phyloP scores from a whole-genome alignment of 148 eudicot genomes.

The Camellia sinensis region DNA sequence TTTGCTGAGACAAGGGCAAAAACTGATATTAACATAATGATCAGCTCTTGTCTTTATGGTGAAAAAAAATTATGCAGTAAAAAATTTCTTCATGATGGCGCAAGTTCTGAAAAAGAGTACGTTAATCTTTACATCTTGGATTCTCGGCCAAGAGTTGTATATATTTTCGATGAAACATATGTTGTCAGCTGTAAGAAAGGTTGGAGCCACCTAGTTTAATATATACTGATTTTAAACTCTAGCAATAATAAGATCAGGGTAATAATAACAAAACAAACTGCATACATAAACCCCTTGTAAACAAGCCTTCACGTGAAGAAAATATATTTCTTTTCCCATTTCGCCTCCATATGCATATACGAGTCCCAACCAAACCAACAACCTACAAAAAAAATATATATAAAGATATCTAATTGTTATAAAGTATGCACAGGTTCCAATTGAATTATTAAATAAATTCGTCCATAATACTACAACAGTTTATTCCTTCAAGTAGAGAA shows the following conservation, averaged over 20 bases:
- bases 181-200: too few species aligned
- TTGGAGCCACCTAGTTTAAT: background rate
- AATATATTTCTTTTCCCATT: slow-evolving; percentile 51
- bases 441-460: too few species aligned
- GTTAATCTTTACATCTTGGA: background rate
- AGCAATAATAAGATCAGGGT: background rate
- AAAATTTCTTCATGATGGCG: background rate
- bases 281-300: slow-evolving; percentile 67
- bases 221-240: background rate
- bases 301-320: slow-evolving; percentile 65
- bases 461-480: background rate
- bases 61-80: background rate
- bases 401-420: background rate
- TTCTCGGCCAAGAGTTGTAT: background rate
- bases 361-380: slow-evolving; percentile 83
- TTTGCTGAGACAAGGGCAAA: background rate
- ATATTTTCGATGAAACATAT: background rate
- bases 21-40: background rate
- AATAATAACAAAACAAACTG: slow-evolving; percentile 39
- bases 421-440: too few species aligned
- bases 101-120: background rate
- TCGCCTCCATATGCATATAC: slow-evolving; percentile 77
- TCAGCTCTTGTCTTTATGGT: background rate
- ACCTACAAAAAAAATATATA: slow-evolving; percentile 36
- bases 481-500: background rate